Evolutionary conservation across 192 early-diverging fungal genomes (phyloP).

Genomic region (Funneliformis geosporum): DNA sequence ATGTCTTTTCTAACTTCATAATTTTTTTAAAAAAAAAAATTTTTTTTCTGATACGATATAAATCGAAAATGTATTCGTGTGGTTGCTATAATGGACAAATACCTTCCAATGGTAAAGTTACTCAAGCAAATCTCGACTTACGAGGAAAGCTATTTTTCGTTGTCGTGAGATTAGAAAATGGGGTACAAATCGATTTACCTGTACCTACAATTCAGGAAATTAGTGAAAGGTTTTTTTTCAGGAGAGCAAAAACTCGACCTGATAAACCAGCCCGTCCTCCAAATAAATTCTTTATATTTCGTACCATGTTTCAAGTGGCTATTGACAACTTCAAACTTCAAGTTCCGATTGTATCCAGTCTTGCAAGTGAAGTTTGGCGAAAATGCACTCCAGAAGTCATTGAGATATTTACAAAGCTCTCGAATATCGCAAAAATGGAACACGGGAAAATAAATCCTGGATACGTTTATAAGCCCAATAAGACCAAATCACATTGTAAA

Average conservation of each 20-base stretch:
- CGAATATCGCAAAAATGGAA: constrained; percentile 20
- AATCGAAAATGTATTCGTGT: too few species aligned
- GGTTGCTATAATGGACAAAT: too few species aligned
- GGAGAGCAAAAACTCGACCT: constrained; percentile 27
- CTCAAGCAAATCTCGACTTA: not conserved
- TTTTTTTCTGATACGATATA: too few species aligned
- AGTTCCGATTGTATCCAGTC: constrained; percentile 23
- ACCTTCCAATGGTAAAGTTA: not conserved
- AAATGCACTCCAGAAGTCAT: constrained; percentile 23
- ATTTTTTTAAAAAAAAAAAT: too few species aligned
- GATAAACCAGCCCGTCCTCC: constrained; percentile 31
- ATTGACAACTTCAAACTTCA: constrained; percentile 25
- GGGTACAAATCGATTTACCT: constrained; percentile 16
- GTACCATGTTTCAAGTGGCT: constrained; percentile 25
- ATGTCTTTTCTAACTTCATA: too few species aligned
- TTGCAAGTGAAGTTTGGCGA: constrained; percentile 29
- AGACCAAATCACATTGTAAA: not conserved
- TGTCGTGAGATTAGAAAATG: constrained; percentile 1
- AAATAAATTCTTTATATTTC: constrained; percentile 33
- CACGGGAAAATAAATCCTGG: constrained; percentile 31
- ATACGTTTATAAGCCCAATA: constrained; percentile 27
- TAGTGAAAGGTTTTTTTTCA: constrained; percentile 26
- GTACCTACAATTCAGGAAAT: constrained; percentile 24
- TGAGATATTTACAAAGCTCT: constrained; percentile 18
- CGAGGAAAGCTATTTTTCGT: not conserved